phyloP scores from a whole-genome alignment of 345 rosid species.

The Microthlaspi erraticum region DNA sequence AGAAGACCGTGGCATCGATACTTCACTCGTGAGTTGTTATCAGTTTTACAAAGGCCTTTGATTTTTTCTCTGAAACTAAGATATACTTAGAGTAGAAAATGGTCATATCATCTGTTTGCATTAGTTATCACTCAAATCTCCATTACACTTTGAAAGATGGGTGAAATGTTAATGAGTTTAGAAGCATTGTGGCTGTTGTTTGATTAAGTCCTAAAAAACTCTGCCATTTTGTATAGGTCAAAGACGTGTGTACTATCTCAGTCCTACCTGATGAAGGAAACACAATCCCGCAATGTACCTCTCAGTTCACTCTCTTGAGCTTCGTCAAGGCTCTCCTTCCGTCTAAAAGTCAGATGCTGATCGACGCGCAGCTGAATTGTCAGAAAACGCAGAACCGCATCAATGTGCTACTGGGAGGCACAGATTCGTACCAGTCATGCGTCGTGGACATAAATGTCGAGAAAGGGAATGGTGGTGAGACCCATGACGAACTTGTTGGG shows the following conservation, averaged over 20 bases:
- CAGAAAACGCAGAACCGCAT: slow-evolving; percentile 58
- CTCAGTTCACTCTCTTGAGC: slow-evolving; percentile 64
- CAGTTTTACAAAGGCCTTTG: neutral
- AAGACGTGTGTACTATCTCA: slow-evolving; percentile 68
- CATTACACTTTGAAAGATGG: neutral
- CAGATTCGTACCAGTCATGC: slow-evolving; percentile 68
- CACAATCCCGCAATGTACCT: slow-evolving; percentile 43
- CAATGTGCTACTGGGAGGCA: slow-evolving; percentile 60
- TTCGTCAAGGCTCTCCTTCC: slow-evolving; percentile 69
- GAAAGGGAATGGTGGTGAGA: slow-evolving; percentile 53
- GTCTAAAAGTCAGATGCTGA: slow-evolving; percentile 57
- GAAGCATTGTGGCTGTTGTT: slow-evolving; percentile 60
- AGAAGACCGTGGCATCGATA: slow-evolving; percentile 51
- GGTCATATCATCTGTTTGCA: neutral
- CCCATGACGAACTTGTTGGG: slow-evolving; percentile 52
- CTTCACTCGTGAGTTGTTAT: slow-evolving; percentile 51
- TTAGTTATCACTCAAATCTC: neutral
- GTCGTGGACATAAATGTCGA: slow-evolving; percentile 67
- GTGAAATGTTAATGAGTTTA: slow-evolving; percentile 9
- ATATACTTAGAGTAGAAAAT: neutral
- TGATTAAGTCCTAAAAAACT: slow-evolving; percentile 11
- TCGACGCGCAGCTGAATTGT: slow-evolving; percentile 56
- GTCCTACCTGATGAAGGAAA: slow-evolving; percentile 67
- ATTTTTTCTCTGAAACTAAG: neutral
- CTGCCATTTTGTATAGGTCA: slow-evolving; percentile 53